Percentiles rank a stretch among this genome's conserved stretches.
phyloP scores from a whole-genome alignment of 306 rosid species.

The Mucuna pruriens region DNA sequence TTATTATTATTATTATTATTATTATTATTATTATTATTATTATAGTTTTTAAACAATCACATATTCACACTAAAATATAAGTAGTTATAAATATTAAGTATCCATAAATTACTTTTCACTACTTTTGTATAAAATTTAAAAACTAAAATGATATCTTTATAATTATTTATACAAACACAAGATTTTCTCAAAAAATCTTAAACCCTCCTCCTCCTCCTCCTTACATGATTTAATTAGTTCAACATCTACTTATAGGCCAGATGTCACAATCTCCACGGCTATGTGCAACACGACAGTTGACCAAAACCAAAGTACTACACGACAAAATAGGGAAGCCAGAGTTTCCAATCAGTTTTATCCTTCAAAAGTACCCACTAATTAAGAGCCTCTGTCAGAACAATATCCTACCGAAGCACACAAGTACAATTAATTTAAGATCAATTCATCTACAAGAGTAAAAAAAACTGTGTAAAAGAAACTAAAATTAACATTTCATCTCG shows the following conservation, averaged over 20 bases:
- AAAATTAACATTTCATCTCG: not conserved
- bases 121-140: no score
- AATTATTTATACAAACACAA: no score
- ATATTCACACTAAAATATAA: no score
- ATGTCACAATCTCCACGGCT: conserved; percentile 13
- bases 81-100: no score
- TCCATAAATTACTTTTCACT: no score
- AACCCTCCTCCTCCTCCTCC: not conserved
- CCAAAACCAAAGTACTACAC: not conserved
- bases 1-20: no score
- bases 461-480: not conserved
- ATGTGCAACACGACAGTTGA: conserved; percentile 15
- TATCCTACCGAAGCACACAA: not conserved
- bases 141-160: no score
- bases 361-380: not conserved
- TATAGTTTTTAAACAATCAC: no score
- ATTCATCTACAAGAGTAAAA: not conserved
- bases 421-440: not conserved
- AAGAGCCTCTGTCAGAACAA: not conserved
- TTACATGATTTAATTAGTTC: not conserved
- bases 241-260: conserved; percentile 3
- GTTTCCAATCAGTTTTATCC: not conserved
- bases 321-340: conserved; percentile 6
- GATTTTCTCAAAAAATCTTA: not conserved
- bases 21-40: no score